Conservation (phyloP, 148 eudicot species). For the Arctostaphylos glauca region DNA sequence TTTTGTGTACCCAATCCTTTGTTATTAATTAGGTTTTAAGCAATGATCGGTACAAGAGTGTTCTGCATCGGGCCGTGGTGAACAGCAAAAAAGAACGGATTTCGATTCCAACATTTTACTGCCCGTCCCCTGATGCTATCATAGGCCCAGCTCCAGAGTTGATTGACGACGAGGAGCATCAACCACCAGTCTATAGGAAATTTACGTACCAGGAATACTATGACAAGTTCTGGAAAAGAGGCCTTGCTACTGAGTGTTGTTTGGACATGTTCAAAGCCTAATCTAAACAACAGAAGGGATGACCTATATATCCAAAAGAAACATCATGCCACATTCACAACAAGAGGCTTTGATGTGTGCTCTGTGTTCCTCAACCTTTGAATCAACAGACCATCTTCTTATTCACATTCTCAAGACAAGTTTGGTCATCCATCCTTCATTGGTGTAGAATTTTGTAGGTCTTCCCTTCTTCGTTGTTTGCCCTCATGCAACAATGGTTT, state of each 20-base stretch:
- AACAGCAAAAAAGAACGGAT: conserved; percentile 18
- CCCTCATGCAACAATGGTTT: no score
- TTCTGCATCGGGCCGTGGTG: conserved; percentile 21
- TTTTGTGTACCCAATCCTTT: no score
- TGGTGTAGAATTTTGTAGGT: no score
- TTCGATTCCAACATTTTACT: conserved; percentile 25
- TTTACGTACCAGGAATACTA: conserved; percentile 15
- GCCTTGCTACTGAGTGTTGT: background rate
- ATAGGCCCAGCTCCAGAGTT: conserved; percentile 16
- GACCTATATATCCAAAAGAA: no score
- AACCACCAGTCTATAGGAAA: conserved; percentile 7
- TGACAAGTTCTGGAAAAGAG: conserved; percentile 1
- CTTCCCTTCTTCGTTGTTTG: no score
- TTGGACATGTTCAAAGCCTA: conserved; percentile 1
- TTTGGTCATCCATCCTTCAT: no score
- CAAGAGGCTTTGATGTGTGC: no score
- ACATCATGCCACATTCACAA: no score
- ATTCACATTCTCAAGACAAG: no score
- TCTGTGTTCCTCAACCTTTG: no score
- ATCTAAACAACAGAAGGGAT: no score
- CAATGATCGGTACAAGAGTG: conserved; percentile 27
- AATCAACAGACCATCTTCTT: no score
- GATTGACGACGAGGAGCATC: conserved; percentile 11
- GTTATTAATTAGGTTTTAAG: conserved; percentile 18
- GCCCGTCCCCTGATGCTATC: conserved; percentile 19